Evolutionary conservation across 2,329 filamentous ascomycete genomes (phyloP), one percentile per base, ranked within the genome.

Genomic region (Metarhizium album): DNA sequence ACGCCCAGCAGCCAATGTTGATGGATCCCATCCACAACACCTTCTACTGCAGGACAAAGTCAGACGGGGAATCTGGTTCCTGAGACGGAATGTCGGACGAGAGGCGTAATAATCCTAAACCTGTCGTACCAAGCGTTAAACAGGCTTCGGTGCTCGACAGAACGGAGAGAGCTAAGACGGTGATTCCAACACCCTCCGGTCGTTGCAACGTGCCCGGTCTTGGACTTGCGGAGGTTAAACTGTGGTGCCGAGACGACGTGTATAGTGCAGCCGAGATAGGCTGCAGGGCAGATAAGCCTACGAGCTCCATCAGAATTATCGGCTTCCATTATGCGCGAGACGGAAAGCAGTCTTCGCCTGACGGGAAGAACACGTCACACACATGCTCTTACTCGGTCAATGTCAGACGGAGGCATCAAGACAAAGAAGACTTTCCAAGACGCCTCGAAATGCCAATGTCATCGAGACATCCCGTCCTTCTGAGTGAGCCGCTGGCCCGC

Each of bases 1-100:
- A 66, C 6, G 68, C 65, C 66, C 68, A 69, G 53, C 67, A 69
- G 20, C 59, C 61, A 54, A 70, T 57, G 42, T 64, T 60, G 48
- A 71, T 54, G 29, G 65, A 57, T 2, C 67, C 68, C 11, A 62
- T 58, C 64, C 67, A 70, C 2, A 57, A 54, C 27, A 61, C 58
- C 24, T 57, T 49, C 49, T 66, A 67, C 22, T 56, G 51, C 14
- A 71, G 56, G 4, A 71, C 57, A 2, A 57, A 63, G 27, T 61
- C 51, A 48, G 65, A 70, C 4, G 64, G 56, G 6, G 68, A 66
- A 14, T 53, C 51, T 9, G 64, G 61, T 47, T 67, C 62, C 31
- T 55, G 27, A 4, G 64, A 60, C 1, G 60, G 57, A 24, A 60
- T 57, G 38, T 69, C 62, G 31, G 57, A 54, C 7, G 62, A 53